Evolutionary conservation across 23 red algal genomes (phyloP), one percentile per base, ranked within the genome.

Genomic region (Chondrus crispus): DNA sequence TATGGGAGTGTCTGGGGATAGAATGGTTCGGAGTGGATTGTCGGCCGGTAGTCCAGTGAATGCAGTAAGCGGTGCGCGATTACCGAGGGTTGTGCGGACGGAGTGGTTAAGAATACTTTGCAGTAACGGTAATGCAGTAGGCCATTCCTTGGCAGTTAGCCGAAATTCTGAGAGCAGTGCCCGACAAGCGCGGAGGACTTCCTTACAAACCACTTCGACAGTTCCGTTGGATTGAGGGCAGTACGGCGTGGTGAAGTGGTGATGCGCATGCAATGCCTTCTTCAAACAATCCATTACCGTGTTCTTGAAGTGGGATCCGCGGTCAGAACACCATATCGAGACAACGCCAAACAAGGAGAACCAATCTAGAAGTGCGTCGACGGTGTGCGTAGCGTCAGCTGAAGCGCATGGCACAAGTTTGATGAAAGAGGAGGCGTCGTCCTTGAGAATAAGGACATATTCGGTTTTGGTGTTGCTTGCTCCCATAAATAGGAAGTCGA

Each of bases 191-290:
- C 52, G 16, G 5, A 91, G 30, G 2, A 91, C 32, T 43, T 91
- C 70, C 0, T 62, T 8, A 41, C 69, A 37, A 1, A 91, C 71
- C 14, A 30, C 55, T 66, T 90, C 69, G 16, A 91, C 74, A 1
- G 87, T 91, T 30, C 87, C 87, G 48, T 91, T 91, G 29, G 46
- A 41, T 53, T 68, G 71, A 13, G 87, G 73, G 22, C 71, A 78
- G 30, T 91, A 80, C 4, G 70, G 38, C 2, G 64, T 24, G 64
- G 87, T 91, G 46, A 91, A 91, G 22, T 91, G 74, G n/a, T 91
- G 74, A 53, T 52, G 33, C 16, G 42, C 9, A 29, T 82, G 78
- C 47, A 82, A 29, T 24, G 32, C 5, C 13, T 53, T 40, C n/a
- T 6, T 37, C 5, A 82, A 6, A 37, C 5, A 18, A 40, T 52